Base-by-base conservation (phyloP, 352 stramenopile genomes). In the Globisporangium abappressorium region DNA sequence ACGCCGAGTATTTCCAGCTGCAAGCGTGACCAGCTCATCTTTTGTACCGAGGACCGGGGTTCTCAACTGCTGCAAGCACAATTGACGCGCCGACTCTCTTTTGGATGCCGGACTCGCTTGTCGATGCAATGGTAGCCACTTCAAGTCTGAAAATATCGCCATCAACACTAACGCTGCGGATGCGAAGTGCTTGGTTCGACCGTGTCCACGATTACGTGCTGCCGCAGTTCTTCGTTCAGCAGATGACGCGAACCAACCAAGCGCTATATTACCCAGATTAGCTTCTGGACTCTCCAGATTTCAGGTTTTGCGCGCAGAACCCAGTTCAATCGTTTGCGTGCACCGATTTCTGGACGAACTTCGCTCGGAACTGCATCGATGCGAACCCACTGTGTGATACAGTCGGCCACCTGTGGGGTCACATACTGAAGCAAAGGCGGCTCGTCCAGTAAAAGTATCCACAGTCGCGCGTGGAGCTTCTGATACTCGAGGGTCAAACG, bases 321-420 rank as follows among this genome's bases (percentile, higher is more conserved):
- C 34, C 15, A 26, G 9, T 62, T 55, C 51, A 38, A 6, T 34
- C 62, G 9, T 67, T 54, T 67, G 62, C 62, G 5, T 67, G 62
- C 70, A 91, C 70, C 18, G 83, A 90, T 5, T 84, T 84, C 20
- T 91, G 72, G 46, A 95, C 57, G 56, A 92, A 93, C 73, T 92
- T 95, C 18, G 84, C 38, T 9, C 61, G 12, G 2, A 34, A 30
- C 24, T 64, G 41, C 18, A 9, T 46, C 56, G 53, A 69, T 5
- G 30, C 57, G 4, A 11, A 73, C 47, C 24, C 15, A 9, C 28
- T 69, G n/a, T 73, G 68, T 20, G 3, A 55, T 2, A 41, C 14
- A 15, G n/a, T 56, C 3, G 24, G 24, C 4, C 26, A 36, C 22
- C 2, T 74, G 4, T 74, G 69, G 69, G 9, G 51, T 4, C 64